Evolutionary conservation across 73 alveolate genomes (phyloP), one percentile per base, ranked within the genome.

Genomic region (Paramecium octaurelia): DNA sequence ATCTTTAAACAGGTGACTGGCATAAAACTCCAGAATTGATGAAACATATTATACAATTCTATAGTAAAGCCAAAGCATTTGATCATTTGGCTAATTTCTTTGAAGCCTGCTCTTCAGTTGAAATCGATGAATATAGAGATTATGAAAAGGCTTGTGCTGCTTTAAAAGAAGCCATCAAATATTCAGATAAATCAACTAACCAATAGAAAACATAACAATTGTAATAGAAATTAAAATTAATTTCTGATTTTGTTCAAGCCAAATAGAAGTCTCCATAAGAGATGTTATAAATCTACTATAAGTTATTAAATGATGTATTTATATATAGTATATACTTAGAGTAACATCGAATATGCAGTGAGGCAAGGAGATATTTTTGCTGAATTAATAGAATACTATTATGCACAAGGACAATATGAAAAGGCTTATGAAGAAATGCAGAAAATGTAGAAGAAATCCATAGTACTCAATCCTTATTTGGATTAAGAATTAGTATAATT

Each of bases 101-200:
- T 85, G 99, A 95, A 83, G 97, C 97, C 2, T 95, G 99, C 50
- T 99, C 99, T 6, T 88, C 95, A 50, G 98, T 97, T 6, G 99
- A 97, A 92, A 98, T 98, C 11, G 99, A 97, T 83, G 99, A 98
- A 90, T 97, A 97, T 94, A 89, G 99, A 59, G 99, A 98, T 92
- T 98, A 97, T 87, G 98, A 97, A 92, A 96, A 97, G 87, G 99
- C 99, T 44, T 95, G 97, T 48, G 99, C 98, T 86, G 99, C 99
- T 8, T 95, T 96, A 95, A 95, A 96, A 58, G 99, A 98, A 86
- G 99, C 99, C 12, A 89, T 97, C 58, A 97, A 98, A 92, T 97
- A 96, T 38, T 93, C 97, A 36, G 93, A 95, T 68, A 97, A 97
- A 90, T 95, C 98, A 92, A 92, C 35, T 85, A 93, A 77, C 96